These are phyloP conservation scores for Elsinoe ampelina DNA, from an alignment of 2,329 filamentous ascomycete genomes.

Conservation along the genomic window DNA sequence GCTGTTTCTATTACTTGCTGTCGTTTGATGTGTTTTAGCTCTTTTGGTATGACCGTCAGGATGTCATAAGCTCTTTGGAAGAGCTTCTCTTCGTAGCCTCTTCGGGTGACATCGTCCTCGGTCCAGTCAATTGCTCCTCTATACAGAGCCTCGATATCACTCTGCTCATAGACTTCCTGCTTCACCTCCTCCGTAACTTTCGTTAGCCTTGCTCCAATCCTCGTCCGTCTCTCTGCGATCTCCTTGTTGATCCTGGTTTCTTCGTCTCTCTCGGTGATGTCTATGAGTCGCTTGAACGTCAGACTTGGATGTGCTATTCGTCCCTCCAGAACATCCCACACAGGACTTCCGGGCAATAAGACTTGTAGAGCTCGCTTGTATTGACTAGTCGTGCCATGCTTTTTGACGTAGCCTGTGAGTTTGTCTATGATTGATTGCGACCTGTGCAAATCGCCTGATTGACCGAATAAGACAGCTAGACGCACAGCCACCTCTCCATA, in stretches of 20 bases:
- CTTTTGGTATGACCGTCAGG: conserved; percentile 57
- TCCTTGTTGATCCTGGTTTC: conserved; percentile 81
- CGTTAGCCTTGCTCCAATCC: conserved; percentile 72
- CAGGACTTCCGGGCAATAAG: conserved; percentile 66
- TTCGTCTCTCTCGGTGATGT: conserved; percentile 77
- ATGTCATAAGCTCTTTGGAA: conserved; percentile 71
- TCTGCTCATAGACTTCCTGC: conserved; percentile 67
- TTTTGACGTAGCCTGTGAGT: conserved; percentile 63
- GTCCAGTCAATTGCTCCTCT: conserved; percentile 83
- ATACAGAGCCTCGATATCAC: conserved; percentile 72
- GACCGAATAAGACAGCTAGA: conserved; percentile 65
- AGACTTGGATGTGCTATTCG: conserved; percentile 68
- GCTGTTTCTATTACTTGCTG: conserved; percentile 67
- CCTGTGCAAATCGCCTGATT: conserved; percentile 50
- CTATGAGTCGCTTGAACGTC: conserved; percentile 73
- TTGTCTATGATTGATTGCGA: conserved; percentile 64
- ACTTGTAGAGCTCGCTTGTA: conserved; percentile 68
- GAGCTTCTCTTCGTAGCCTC: conserved; percentile 83
- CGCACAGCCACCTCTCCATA: conserved; percentile 66
- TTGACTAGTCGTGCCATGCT: conserved; percentile 61
- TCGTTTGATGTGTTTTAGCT: conserved; percentile 61
- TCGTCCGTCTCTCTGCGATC: conserved; percentile 78
- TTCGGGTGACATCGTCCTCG: conserved; percentile 71
- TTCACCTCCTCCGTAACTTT: conserved; percentile 84
- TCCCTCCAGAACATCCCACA: conserved; percentile 78